Base-by-base conservation (phyloP, 176 grass and related monocot genomes). In the Miscanthus lutarioriparius region DNA sequence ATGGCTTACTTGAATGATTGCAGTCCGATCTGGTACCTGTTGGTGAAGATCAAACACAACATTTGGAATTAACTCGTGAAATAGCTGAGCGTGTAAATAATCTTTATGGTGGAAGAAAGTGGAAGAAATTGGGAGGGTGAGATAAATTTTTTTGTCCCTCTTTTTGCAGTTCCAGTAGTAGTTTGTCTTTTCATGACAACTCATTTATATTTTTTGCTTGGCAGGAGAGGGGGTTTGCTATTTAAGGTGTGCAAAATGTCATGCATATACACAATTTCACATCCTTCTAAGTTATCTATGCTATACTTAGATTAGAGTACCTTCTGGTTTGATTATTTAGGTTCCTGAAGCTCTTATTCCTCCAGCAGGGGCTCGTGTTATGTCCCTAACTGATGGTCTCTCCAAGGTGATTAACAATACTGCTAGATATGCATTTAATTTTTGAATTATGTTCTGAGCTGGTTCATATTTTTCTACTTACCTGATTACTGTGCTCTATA, bases 1-100 rank as follows among this genome's bases (percentile, higher is more conserved):
- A 36, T 64, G 48, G 36, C 15, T 79, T 75, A 38, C 63, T 89
- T 88, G 73, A 67, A 70, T 75, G 25, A 56, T 82, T 75, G 78
- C 89, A 98, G 96, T 95, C 96, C 14, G 96, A 98, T 92, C 90
- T 98, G 70, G 96, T 98, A 79, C 96, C 96, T 78, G 96, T 98
- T 88, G 96, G 96, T 69, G 96, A 98, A 89, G 96, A 98, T 87
- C 96, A 98, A 87, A 98, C 92, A 83, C 96, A 98, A 41, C 96
- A 98, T 83, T 85, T 98, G 59, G 96, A 98, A 92, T 80, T 98
- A 83, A 94, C 96, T 83, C 93, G 96, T 85, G 96, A 98, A 90
- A 87, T 98, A 40, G 93, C 96, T 72, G 96, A 95, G 75, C 84
- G 93, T 70, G 81, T 95, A 81, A 95, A 98, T 88, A 90, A 92